These are phyloP conservation scores for Phytophthora fragariaefolia DNA, from an alignment of 352 stramenopile species.

Conservation along the genomic window DNA sequence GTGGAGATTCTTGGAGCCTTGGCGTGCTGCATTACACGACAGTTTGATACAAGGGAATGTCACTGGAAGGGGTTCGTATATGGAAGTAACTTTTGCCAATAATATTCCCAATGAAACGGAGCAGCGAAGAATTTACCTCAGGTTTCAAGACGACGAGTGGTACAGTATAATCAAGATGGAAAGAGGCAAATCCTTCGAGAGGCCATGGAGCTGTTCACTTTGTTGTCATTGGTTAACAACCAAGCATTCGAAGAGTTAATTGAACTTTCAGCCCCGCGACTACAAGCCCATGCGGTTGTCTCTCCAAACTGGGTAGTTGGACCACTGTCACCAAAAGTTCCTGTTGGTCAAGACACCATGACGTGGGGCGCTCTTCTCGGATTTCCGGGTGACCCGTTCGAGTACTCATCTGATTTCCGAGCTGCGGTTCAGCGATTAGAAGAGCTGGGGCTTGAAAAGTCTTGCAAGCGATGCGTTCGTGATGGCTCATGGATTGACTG, in stretches of 20 bases:
- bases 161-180: not conserved
- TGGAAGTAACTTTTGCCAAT: not conserved
- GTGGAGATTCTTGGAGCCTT: constrained; percentile 1
- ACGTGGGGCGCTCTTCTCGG: not conserved
- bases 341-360: not conserved
- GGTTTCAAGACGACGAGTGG: not conserved
- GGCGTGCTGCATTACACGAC: not conserved
- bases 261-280: not conserved
- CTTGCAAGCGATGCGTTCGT: not conserved
- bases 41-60: not conserved
- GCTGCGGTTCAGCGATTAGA: not conserved
- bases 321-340: not conserved
- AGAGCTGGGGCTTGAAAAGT: not conserved
- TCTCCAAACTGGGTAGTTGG: not conserved
- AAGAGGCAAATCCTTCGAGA: not conserved
- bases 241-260: not conserved
- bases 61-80: no score
- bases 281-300: not conserved
- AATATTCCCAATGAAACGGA: not conserved
- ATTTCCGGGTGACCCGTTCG: not conserved
- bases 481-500: not conserved
- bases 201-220: not conserved
- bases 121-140: not conserved
- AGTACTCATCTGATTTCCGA: not conserved
- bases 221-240: not conserved